phyloP scores from a whole-genome alignment of 2,329 filamentous ascomycete genomes.

The Trichoderma harzianum region DNA sequence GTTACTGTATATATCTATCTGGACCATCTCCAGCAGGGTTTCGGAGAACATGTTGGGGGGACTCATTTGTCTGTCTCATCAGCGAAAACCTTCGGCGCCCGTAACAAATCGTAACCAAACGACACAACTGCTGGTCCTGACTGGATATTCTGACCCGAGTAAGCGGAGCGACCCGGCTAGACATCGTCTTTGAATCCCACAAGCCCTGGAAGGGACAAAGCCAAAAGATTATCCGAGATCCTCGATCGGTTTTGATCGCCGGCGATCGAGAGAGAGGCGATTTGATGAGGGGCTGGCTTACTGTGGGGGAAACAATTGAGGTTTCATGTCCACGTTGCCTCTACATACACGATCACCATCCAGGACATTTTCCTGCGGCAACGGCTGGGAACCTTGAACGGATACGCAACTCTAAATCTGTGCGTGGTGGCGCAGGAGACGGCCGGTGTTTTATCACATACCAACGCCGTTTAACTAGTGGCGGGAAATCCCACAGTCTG shows the following conservation, averaged over 20 bases:
- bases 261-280: constrained; percentile 6
- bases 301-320: not conserved
- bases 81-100: not conserved
- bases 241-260: constrained; percentile 1
- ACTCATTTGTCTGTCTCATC: not conserved
- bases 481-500: not conserved
- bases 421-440: not conserved
- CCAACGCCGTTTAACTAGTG: not conserved
- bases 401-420: not conserved
- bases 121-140: not conserved
- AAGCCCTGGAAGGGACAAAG: not conserved
- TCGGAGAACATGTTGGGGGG: not conserved
- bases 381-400: not conserved
- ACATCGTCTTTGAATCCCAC: not conserved
- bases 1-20: constrained; percentile 10
- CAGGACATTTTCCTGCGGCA: not conserved
- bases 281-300: constrained; percentile 6
- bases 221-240: not conserved
- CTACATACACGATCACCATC: not conserved
- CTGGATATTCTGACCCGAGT: not conserved
- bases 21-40: not conserved
- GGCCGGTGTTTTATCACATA: not conserved
- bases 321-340: not conserved
- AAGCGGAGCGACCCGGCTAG: not conserved
- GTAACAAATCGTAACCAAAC: not conserved